A percentile compares a stretch with the other conserved stretches of the same genome.
phyloP scores from a whole-genome alignment of 164 flowering plant species.

The Piper longum region DNA sequence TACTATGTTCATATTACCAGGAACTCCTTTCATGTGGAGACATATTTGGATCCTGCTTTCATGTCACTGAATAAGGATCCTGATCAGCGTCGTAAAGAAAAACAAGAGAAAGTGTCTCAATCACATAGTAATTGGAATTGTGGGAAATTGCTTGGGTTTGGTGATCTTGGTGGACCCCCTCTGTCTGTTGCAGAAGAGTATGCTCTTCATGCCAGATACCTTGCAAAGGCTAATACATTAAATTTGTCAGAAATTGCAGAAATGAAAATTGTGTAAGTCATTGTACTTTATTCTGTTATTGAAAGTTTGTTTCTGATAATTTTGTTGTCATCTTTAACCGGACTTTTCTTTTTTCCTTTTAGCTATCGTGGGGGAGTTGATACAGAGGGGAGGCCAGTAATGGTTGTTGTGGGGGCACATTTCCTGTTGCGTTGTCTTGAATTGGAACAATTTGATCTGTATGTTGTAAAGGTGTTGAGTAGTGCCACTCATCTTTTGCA shows the following conservation, averaged over 20 bases:
- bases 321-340: neutral
- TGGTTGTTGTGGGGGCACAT: constrained; percentile 99
- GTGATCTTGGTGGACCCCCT: constrained; percentile 87
- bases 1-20: constrained; percentile 19
- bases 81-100: constrained; percentile 83
- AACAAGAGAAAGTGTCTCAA: constrained; percentile 81
- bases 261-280: constrained; percentile 95
- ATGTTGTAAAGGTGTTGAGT: constrained; percentile 67
- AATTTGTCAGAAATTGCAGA: constrained; percentile 97
- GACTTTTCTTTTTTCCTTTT: constrained; percentile 6
- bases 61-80: constrained; percentile 95
- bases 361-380: constrained; percentile 99
- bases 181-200: constrained; percentile 87
- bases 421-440: constrained; percentile 97
- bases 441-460: constrained; percentile 81
- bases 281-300: neutral
- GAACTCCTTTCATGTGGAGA: constrained; percentile 63
- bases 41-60: constrained; percentile 94
- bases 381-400: constrained; percentile 92
- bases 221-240: constrained; percentile 85
- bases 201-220: constrained; percentile 93
- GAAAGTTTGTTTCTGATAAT: neutral
- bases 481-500: neutral
- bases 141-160: constrained; percentile 88
- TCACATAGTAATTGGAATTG: constrained; percentile 65